A percentile compares a stretch with the other conserved stretches of the same genome.
Evolutionary conservation across 495 filamentous ascomycete species (phyloP).

Genomic region (Aspergillus bridgeri): DNA sequence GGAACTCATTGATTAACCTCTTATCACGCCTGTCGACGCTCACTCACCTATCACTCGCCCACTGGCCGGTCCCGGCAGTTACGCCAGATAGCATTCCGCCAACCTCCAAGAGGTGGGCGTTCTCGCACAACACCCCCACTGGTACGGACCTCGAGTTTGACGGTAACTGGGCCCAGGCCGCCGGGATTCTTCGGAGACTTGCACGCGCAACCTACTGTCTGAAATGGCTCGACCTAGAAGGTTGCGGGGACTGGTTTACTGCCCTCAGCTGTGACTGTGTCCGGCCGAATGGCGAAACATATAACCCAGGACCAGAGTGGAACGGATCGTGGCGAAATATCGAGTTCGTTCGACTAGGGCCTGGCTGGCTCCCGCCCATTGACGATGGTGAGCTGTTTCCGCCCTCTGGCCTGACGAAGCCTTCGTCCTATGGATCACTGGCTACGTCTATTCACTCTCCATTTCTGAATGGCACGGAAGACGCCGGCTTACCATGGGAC

Average conservation of each 20-base stretch:
- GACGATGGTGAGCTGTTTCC: constrained; percentile 13
- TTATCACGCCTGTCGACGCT: constrained; percentile 57
- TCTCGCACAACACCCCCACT: constrained; percentile 57
- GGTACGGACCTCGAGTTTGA: constrained; percentile 64
- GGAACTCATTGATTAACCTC: constrained; percentile 65
- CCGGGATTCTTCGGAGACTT: constrained; percentile 64
- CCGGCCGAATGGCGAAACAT: constrained; percentile 26
- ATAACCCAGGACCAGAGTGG: constrained; percentile 46
- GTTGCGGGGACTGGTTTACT: constrained; percentile 66
- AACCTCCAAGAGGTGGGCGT: constrained; percentile 38
- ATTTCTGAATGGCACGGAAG: constrained; percentile 1
- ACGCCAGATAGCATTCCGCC: constrained; percentile 54
- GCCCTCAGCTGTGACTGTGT: constrained; percentile 53
- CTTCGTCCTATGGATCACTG: constrained; percentile 14
- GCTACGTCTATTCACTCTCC: constrained; percentile 19
- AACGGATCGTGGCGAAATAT: constrained; percentile 49
- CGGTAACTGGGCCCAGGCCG: constrained; percentile 67
- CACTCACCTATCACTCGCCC: constrained; percentile 72
- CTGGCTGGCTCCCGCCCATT: constrained; percentile 43
- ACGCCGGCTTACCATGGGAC: constrained; percentile 25
- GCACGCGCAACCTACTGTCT: constrained; percentile 65
- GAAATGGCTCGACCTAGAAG: constrained; percentile 76
- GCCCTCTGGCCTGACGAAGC: background rate
- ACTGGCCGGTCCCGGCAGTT: constrained; percentile 73
- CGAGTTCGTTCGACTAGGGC: constrained; percentile 45